A percentile compares a stretch with the other conserved stretches of the same genome.
Conservation (phyloP, 2,329 filamentous ascomycete species). For the Purpureocillium lavendulum region DNA sequence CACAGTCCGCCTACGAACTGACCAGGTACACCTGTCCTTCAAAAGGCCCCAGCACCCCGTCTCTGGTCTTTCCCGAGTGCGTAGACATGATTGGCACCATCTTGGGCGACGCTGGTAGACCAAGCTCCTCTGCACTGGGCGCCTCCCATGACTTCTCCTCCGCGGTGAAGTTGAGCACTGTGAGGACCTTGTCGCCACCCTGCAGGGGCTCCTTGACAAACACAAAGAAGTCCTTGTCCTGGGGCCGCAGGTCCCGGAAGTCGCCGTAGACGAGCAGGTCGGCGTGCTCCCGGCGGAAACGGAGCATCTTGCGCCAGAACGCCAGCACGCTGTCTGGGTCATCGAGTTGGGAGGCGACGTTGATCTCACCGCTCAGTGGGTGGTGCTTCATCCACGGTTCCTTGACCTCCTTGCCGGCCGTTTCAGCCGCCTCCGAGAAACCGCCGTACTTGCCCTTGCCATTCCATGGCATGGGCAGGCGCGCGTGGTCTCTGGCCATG, state of each 20-base stretch:
- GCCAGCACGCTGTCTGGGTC: conserved; percentile 25
- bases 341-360: conserved; percentile 45
- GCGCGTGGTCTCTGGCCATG: conserved; percentile 49
- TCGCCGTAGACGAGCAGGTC: conserved; percentile 26
- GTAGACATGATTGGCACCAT: conserved; percentile 20
- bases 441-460: conserved; percentile 20
- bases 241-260: conserved; percentile 15
- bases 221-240: conserved; percentile 15
- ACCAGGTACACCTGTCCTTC: conserved; percentile 22
- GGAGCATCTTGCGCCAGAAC: conserved; percentile 22
- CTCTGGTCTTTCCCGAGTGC: conserved; percentile 10
- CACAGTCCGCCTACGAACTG: neutral
- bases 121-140: conserved; percentile 14
- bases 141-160: conserved; percentile 16
- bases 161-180: conserved; percentile 23
- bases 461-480: conserved; percentile 62
- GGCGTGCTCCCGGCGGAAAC: conserved; percentile 20
- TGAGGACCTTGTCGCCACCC: conserved; percentile 14
- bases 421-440: conserved; percentile 27
- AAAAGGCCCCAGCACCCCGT: conserved; percentile 14
- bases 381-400: conserved; percentile 26
- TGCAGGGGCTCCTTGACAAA: conserved; percentile 21
- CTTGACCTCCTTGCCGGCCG: conserved; percentile 14
- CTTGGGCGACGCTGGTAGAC: conserved; percentile 7
- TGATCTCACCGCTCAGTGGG: conserved; percentile 31